Base-by-base conservation (phyloP, 2,329 filamentous ascomycete species). In the Penicillium sumatraense region DNA sequence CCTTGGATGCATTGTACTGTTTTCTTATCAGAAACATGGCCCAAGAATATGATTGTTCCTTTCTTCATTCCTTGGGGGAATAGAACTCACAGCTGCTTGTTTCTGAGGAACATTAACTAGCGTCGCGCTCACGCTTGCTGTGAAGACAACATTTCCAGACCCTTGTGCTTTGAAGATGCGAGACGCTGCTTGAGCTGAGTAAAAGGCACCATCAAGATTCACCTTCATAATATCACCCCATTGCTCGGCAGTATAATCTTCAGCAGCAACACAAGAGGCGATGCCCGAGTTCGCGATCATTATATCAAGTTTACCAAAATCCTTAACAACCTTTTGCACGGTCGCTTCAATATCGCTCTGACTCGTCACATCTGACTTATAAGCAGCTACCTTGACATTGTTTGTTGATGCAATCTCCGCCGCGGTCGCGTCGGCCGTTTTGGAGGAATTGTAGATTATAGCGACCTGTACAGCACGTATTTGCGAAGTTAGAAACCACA, bases 351-450 rank as follows among this genome's bases (percentile, higher is more conserved):
- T 73, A 8, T 68, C 63, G 2, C 58, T 35, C 33, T 69, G 64
- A 44, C 68, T 57, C 10, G 56, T 54, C 3, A 75, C 72, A 36
- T 75, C 58, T 20, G 71, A 66, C 50, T 73, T 58, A 50, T 75
- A 75, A 5, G 76, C 75, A 51, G 68, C 60, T 11, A 53, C 60
- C 16, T 59, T 63, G 20, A 70, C 62, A 16, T 36, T 29, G 42
- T 31, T 46, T 1, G 42, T 46, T 8, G 27, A 46, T 24, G 63
- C 65, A 29, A 75, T 68, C 6, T 67, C 64, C 0, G 61, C 51
- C 6, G 72, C 72, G 6, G 55, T 56, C 0, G 50, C 26, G 1
- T 51, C 51, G 11, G 72, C 71, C 0, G 63, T 63, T 14, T 54
- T 65, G 36, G 65, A 46, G 5, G 42, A 31, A 9, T 46, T 68